These are phyloP conservation scores for Penicillium simplicissimum DNA, from an alignment of 495 filamentous ascomycete genomes.

Conservation along the genomic window DNA sequence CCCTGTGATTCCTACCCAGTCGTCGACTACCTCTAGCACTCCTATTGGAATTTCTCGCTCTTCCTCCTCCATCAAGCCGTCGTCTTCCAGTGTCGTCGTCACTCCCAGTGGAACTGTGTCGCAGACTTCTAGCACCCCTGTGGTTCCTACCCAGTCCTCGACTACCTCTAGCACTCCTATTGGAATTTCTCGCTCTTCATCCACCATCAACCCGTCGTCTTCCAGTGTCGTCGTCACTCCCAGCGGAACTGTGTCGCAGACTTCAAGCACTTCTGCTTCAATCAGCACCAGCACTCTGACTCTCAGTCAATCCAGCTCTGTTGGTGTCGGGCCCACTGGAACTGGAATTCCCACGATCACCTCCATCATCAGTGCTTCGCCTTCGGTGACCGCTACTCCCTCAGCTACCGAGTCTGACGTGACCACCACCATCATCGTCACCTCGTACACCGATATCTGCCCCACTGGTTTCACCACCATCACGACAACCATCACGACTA, in stretches of 20 bases:
- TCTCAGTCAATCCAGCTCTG: background rate
- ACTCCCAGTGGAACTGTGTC: background rate
- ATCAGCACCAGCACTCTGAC: background rate
- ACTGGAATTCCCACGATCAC: slow-evolving; percentile 13
- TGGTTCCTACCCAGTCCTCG: background rate
- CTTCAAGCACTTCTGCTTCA: background rate
- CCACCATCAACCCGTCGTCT: background rate
- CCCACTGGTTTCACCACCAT: slow-evolving; percentile 49
- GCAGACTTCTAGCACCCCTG: background rate
- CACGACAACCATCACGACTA: slow-evolving; percentile 42
- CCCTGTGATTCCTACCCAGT: background rate
- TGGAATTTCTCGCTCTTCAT: background rate
- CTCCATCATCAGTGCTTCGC: slow-evolving; percentile 42
- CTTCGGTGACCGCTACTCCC: slow-evolving; percentile 43
- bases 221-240: background rate
- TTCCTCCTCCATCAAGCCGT: background rate
- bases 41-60: background rate
- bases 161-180: background rate
- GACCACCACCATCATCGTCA: slow-evolving; percentile 42
- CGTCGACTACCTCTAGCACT: background rate
- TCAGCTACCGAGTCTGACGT: slow-evolving; percentile 28
- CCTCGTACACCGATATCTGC: slow-evolving; percentile 46
- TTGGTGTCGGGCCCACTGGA: slow-evolving; percentile 11
- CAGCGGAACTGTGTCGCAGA: background rate
- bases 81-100: background rate